Percentiles rank a stretch among this genome's conserved stretches.
These are phyloP conservation scores for Talaromyces sp. DNA, from an alignment of 2,329 filamentous ascomycete species.

Conservation along the genomic window DNA sequence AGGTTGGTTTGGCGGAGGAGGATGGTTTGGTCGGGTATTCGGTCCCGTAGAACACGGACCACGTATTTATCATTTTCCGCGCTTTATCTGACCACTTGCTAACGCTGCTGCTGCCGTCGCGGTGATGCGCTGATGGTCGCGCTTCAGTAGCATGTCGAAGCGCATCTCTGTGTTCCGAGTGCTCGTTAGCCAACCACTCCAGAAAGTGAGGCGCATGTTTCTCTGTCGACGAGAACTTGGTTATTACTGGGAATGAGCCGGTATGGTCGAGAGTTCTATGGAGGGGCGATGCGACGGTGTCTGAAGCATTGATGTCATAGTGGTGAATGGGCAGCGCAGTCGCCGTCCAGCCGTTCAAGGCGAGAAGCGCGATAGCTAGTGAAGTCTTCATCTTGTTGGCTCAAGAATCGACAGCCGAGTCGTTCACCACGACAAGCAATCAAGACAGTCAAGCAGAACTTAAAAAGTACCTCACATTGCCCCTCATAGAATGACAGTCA, in stretches of 20 bases:
- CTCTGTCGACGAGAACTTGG: not conserved
- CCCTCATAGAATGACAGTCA: not conserved
- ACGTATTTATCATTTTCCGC: not conserved
- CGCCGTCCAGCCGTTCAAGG: not conserved
- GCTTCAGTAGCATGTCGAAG: not conserved
- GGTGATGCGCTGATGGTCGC: not conserved
- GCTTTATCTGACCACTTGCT: not conserved
- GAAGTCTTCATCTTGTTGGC: slow-evolving; percentile 1
- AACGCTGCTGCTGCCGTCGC: not conserved
- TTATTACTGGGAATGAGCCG: not conserved
- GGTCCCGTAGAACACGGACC: slow-evolving; percentile 10
- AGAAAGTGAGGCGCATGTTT: not conserved
- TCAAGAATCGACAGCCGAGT: not conserved
- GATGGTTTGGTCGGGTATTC: not conserved
- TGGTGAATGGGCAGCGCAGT: slow-evolving; percentile 5
- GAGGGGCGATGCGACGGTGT: not conserved
- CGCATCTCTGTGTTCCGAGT: not conserved
- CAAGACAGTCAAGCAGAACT: not conserved
- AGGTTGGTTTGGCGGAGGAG: not conserved
- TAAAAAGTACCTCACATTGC: not conserved
- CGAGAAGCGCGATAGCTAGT: not conserved
- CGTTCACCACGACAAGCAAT: not conserved
- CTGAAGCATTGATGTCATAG: not conserved
- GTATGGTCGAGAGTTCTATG: not conserved
- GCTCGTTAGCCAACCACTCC: not conserved